Evolutionary conservation across 371 early-diverging fungal species (phyloP).

Genomic region (Dichotomocladium elegans): DNA sequence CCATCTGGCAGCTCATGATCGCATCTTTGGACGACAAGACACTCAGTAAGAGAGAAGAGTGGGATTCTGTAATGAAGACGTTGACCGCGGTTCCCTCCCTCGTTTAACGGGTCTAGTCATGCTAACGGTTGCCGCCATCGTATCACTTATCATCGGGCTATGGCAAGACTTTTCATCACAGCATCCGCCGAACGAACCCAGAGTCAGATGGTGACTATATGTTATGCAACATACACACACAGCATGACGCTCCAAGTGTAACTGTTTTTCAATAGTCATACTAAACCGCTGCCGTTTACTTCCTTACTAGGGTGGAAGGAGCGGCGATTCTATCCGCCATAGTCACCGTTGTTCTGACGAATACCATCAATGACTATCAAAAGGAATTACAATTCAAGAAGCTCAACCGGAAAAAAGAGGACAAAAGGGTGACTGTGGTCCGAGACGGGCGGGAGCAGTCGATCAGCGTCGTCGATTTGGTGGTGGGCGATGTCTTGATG

Average conservation of each 20-base stretch:
- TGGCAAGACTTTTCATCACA: constrained; percentile 62
- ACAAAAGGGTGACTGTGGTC: constrained; percentile 74
- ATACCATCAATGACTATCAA: constrained; percentile 94
- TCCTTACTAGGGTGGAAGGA: constrained; percentile 67
- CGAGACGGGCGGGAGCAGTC: constrained; percentile 77
- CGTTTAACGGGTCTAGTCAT: constrained; percentile 34
- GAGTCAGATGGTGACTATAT: constrained; percentile 67
- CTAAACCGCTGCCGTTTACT: not conserved
- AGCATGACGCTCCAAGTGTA: no score
- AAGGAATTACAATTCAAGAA: constrained; percentile 93
- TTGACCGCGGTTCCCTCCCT: not conserved
- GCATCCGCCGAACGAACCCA: constrained; percentile 53
- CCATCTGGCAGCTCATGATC: constrained; percentile 59
- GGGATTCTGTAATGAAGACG: no score
- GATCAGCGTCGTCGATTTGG: constrained; percentile 77
- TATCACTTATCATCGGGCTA: constrained; percentile 79
- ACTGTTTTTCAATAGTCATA: constrained; percentile 14
- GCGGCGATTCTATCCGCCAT: constrained; percentile 90
- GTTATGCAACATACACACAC: no score
- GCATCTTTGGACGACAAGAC: constrained; percentile 68
- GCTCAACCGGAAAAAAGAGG: constrained; percentile 88
- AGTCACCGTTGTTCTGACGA: constrained; percentile 85
- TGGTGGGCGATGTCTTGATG: constrained; percentile 86
- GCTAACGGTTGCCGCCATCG: constrained; percentile 68
- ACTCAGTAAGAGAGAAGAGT: constrained; percentile 43